Evolutionary conservation across 1,284 basidiomycete genomes (phyloP), one percentile per base, ranked within the genome.

Genomic region (Grifola frondosa): DNA sequence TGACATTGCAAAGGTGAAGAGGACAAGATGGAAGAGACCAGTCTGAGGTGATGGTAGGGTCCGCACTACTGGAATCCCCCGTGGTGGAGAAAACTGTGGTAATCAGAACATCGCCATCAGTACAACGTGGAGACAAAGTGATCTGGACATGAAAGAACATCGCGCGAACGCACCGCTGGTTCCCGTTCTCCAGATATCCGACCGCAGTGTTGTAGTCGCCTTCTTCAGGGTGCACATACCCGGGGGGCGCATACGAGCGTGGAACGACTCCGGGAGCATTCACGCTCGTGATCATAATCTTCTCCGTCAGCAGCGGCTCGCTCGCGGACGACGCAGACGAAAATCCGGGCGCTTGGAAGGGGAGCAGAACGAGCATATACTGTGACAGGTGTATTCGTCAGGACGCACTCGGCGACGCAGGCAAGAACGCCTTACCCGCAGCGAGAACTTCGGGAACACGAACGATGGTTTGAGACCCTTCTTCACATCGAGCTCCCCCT

Each of bases 161-260:
- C n/a, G n/a, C n/a, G n/a, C n/a, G n/a, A n/a, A 40, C 51, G 46
- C 40, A 80, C 51, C 74, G 63, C 52, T 79, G 77, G 54, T 80
- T 79, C 15, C 78, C 77, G 49, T 77, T 80, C 56, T 80, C 77
- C 52, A 80, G 58, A 28, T 74, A 70, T 10, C 77, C 77, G 25
- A 77, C 61, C 7, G 73, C 68, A 26, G 68, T 73, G 50, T 76
- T 78, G 56, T 76, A 80, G 56, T 81, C 70, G 17, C 64, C 67
- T 31, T 61, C 66, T 26, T 64, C 56, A 13, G 66, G 64, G 29
- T 64, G 68, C 30, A 66, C 67, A 49, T 81, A 81, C 19, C 74
- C 75, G 11, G 77, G 78, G 4, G 79, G 80, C 3, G 75, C 73
- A 50, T 73, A 73, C n/a, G 77, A 77, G 20, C 64, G 64, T 16